These are phyloP conservation scores for Platanus orientalis DNA, from an alignment of 164 flowering plant genomes.

Conservation along the genomic window DNA sequence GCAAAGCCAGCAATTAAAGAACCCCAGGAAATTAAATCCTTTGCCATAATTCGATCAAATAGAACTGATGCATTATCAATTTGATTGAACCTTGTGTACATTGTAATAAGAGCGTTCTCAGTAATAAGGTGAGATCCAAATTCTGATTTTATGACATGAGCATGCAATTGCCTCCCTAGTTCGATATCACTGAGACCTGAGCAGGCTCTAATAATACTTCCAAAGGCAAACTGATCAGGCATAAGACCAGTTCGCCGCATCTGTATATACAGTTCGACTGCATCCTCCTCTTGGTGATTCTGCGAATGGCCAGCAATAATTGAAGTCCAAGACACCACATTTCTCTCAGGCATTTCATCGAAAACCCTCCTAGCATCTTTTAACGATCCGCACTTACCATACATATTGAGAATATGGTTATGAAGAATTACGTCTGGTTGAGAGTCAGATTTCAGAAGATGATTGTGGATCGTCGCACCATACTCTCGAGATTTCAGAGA, in stretches of 20 bases:
- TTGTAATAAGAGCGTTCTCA: slow-evolving; percentile 38
- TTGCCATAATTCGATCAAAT: too few species aligned
- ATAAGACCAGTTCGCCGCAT: slow-evolving; percentile 43
- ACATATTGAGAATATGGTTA: slow-evolving; percentile 63
- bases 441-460: slow-evolving; percentile 26
- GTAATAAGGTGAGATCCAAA: slow-evolving; percentile 36
- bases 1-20: too few species aligned
- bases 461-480: slow-evolving; percentile 43
- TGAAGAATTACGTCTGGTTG: slow-evolving; percentile 40
- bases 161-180: slow-evolving; percentile 59
- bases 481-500: slow-evolving; percentile 35
- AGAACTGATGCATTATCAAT: too few species aligned
- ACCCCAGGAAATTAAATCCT: too few species aligned
- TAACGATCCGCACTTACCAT: slow-evolving; percentile 60
- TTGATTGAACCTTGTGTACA: too few species aligned
- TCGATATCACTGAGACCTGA: slow-evolving; percentile 28
- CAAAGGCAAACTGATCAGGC: slow-evolving; percentile 63
- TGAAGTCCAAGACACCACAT: slow-evolving; percentile 75
- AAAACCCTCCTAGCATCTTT: slow-evolving; percentile 47
- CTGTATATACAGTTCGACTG: slow-evolving; percentile 37
- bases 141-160: slow-evolving; percentile 45
- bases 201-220: slow-evolving; percentile 51
- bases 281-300: slow-evolving; percentile 35
- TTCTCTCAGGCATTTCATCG: too few species aligned
- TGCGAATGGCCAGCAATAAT: slow-evolving; percentile 64